Base-by-base conservation (phyloP, 1,284 basidiomycete species). In the Golubevia pallescens region DNA sequence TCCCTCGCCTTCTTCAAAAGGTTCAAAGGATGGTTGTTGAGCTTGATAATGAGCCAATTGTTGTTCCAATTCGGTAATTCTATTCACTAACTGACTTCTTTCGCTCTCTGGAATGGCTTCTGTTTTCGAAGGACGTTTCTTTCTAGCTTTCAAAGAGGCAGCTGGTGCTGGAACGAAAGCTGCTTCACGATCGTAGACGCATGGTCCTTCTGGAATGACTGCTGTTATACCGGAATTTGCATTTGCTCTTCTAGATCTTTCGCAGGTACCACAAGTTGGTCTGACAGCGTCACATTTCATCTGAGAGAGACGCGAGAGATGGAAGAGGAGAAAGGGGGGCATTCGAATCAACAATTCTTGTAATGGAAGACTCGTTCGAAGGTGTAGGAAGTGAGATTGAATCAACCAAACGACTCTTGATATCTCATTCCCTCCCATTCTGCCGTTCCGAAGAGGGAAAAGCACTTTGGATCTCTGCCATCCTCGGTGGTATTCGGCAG, bases 271-370 rank as follows among this genome's bases (percentile, higher is more conserved):
- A 52, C 67, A 69, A 8, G 61, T 59, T 3, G 67, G 67, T 5
- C 67, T 28, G 13, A 32, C 53, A n/a, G 67, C 67, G 32, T 69
- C 67, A 62, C 67, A 69, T 38, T 56, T 24, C 14, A 69, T 57
- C 61, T 69, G 42, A 48, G 28, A 48, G 42, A 48, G 42, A 48
- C 42, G 42, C 8, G 42, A 48, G 42, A 28, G 28, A 28, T 28
- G 28, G 28, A 16, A 48, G 42, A 48, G 42, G 42, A 48, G 42
- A 48, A 16, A 48, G 42, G 42, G 28, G 28, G 28, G 28, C 28
- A 28, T 28, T 28, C 28, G 28, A 28, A 28, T 28, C 28, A 28
- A 28, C 28, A 28, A 28, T 28, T 28, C 28, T 28, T 28, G n/a
- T n/a, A n/a, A n/a, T n/a, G n/a, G n/a, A n/a, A n/a, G n/a, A n/a